These are phyloP conservation scores for Chlorophyllum brunneum DNA, from an alignment of 768 basidiomycete species.

Conservation along the genomic window DNA sequence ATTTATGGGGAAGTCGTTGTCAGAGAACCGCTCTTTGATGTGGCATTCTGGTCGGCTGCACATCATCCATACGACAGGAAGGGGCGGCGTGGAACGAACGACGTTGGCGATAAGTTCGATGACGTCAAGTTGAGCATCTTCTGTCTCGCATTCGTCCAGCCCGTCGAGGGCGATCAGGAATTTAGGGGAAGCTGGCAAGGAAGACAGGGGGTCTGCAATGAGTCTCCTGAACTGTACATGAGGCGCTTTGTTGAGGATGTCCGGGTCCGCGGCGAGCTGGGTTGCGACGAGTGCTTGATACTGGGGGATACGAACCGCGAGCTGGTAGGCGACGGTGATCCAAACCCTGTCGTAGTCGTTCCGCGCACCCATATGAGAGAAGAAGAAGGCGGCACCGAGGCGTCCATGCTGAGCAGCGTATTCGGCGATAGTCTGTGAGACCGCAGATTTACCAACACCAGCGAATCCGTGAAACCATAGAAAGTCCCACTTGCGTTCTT, in stretches of 20 bases:
- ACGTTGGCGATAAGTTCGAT: slow-evolving; percentile 1
- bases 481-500: background rate
- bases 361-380: background rate
- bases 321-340: background rate
- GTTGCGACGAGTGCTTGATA: background rate
- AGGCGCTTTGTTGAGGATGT: background rate
- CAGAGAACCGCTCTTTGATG: background rate
- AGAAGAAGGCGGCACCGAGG: background rate
- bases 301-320: background rate
- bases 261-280: background rate
- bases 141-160: slow-evolving; percentile 5
- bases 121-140: background rate
- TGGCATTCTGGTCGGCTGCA: slow-evolving; percentile 1
- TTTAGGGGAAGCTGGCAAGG: background rate
- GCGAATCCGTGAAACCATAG: background rate
- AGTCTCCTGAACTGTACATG: background rate
- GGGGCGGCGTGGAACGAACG: background rate
- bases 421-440: background rate
- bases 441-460: background rate
- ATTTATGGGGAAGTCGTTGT: background rate
- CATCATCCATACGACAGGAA: background rate
- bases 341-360: background rate
- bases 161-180: slow-evolving; percentile 1
- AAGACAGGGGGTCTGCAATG: background rate
- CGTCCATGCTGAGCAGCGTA: background rate